A percentile compares a stretch with the other conserved stretches of the same genome.
phyloP scores from a whole-genome alignment of 257 asterid species.

The Verbascum thapsus region DNA sequence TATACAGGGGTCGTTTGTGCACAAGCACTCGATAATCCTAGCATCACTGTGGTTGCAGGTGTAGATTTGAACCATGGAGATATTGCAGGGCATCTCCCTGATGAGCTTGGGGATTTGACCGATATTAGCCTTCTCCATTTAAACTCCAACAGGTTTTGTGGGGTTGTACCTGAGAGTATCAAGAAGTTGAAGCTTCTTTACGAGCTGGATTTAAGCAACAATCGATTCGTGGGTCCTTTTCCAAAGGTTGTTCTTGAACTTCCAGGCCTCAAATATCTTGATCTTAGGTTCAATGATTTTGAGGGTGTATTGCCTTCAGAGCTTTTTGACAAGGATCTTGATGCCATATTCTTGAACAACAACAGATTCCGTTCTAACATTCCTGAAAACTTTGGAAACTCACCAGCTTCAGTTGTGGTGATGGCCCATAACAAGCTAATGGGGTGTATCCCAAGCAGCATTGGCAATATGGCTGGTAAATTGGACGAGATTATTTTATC shows the following conservation, averaged over 20 bases:
- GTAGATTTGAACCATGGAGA: constrained; percentile 80
- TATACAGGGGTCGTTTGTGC: constrained; percentile 76
- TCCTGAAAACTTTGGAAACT: constrained; percentile 59
- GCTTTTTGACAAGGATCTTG: constrained; percentile 51
- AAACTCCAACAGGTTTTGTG: constrained; percentile 83
- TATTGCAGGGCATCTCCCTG: constrained; percentile 85
- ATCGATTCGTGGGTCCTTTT: constrained; percentile 80
- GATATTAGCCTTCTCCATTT: constrained; percentile 77
- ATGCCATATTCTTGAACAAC: constrained; percentile 55
- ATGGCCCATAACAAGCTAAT: constrained; percentile 46
- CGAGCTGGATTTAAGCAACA: constrained; percentile 90
- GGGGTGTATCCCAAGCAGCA: constrained; percentile 63
- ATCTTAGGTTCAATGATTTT: constrained; percentile 79
- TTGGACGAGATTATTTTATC: constrained; percentile 48
- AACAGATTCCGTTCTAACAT: constrained; percentile 53
- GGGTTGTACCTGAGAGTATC: constrained; percentile 64
- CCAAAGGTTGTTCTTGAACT: constrained; percentile 58
- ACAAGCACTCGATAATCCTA: constrained; percentile 56
- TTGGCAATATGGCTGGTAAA: constrained; percentile 50
- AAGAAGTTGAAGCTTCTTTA: constrained; percentile 39
- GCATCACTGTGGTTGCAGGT: constrained; percentile 71
- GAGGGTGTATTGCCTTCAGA: constrained; percentile 69
- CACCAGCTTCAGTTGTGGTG: constrained; percentile 61
- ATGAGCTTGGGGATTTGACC: constrained; percentile 60
- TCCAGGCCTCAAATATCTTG: constrained; percentile 65